Conservation (phyloP, 2,329 filamentous ascomycete genomes). For the Aspergillus quadrilineatus region DNA sequence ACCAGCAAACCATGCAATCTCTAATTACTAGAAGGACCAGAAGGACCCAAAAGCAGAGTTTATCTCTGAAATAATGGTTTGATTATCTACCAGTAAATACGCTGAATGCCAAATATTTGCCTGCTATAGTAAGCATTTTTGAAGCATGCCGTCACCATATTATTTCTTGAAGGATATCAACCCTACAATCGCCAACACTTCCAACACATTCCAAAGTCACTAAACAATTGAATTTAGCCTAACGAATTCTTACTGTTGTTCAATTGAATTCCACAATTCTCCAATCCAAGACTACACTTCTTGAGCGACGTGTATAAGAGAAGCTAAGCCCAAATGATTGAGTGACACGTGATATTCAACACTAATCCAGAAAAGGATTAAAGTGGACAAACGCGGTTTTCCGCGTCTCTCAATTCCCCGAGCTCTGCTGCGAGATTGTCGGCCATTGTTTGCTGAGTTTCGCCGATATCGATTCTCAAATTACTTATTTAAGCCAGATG, state of each 20-base stretch:
- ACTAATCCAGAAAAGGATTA: conserved; percentile 14
- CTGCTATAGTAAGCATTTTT: background rate
- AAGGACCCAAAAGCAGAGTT: background rate
- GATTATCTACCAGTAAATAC: background rate
- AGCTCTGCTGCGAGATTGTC: background rate
- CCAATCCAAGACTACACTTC: background rate
- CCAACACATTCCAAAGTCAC: no score
- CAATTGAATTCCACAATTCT: background rate
- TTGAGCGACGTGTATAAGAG: background rate
- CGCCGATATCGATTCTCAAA: background rate
- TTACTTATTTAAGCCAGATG: conserved; percentile 19
- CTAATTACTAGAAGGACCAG: no score
- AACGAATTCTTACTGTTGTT: background rate
- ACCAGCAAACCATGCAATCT: background rate
- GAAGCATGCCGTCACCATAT: conserved; percentile 2
- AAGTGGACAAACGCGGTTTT: conserved; percentile 36
- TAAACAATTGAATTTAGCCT: no score
- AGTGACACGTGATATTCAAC: background rate
- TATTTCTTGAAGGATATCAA: background rate
- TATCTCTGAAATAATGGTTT: background rate
- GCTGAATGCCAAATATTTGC: background rate
- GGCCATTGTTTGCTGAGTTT: conserved; percentile 6
- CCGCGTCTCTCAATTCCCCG: conserved; percentile 20
- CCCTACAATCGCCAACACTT: no score
- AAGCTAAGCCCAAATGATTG: conserved; percentile 27